Conservation (phyloP, 2,329 filamentous ascomycete genomes). For the Arthrobotrys megalospora region DNA sequence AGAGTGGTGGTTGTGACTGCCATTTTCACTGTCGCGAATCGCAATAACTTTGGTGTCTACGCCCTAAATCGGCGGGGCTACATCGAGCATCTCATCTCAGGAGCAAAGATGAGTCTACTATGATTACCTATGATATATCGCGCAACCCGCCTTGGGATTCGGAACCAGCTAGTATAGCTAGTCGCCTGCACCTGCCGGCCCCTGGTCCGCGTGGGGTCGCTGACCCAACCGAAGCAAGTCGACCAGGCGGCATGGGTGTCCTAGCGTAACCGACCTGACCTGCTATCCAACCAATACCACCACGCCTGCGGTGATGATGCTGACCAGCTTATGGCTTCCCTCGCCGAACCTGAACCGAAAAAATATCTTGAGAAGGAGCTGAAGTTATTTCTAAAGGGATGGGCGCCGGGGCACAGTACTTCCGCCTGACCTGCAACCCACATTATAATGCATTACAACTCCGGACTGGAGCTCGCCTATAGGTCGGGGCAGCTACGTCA, state of each 20-base stretch:
- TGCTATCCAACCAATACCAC: slow-evolving; percentile 29
- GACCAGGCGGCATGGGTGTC: slow-evolving; percentile 38
- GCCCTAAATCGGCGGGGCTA: slow-evolving; percentile 48
- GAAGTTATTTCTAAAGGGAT: too few species aligned
- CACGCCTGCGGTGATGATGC: slow-evolving; percentile 2
- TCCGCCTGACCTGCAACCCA: too few species aligned
- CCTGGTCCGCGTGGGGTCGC: slow-evolving; percentile 28
- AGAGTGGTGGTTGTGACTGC: slow-evolving; percentile 51
- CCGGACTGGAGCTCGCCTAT: too few species aligned
- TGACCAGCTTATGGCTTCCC: not conserved
- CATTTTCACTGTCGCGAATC: slow-evolving; percentile 50
- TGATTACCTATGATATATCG: slow-evolving; percentile 48
- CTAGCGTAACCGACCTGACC: slow-evolving; percentile 1
- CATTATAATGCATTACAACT: too few species aligned
- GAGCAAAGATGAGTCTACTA: slow-evolving; percentile 28
- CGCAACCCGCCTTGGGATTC: slow-evolving; percentile 35
- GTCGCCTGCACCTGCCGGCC: slow-evolving; percentile 16
- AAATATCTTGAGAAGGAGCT: not conserved
- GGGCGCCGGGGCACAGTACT: not conserved
- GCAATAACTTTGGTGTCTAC: slow-evolving; percentile 12
- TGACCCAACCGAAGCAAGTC: slow-evolving; percentile 44
- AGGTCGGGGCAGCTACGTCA: too few species aligned
- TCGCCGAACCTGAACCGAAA: not conserved
- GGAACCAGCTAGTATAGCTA: slow-evolving; percentile 20
- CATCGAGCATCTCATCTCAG: slow-evolving; percentile 48